phyloP scores from a whole-genome alignment of 169 alveolate genomes.

The Toxoplasma gondii region DNA sequence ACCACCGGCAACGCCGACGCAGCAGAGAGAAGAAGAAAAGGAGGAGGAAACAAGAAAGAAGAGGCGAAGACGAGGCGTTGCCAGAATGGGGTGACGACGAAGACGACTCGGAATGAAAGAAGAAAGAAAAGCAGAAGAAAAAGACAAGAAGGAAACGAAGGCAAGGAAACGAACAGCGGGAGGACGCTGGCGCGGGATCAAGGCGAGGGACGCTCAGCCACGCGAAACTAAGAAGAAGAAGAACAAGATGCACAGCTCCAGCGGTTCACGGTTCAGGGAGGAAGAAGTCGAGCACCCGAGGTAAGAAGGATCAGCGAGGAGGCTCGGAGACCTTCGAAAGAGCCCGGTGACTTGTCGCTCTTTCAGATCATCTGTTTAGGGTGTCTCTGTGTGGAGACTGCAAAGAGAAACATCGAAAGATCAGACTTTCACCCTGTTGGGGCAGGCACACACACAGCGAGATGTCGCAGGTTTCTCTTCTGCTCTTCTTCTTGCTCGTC shows the following conservation, averaged over 20 bases:
- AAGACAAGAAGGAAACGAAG: neutral
- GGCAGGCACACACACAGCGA: too few relatives aligned
- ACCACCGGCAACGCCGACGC: neutral
- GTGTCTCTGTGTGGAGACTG: too few relatives aligned
- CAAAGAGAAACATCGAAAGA: too few relatives aligned
- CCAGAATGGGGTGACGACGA: neutral
- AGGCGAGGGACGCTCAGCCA: neutral
- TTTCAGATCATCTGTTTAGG: too few relatives aligned
- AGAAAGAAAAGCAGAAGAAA: slow-evolving; percentile 1
- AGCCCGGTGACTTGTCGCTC: too few relatives aligned
- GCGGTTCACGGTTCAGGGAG: too few relatives aligned
- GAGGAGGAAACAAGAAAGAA: neutral
- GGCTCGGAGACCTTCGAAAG: too few relatives aligned
- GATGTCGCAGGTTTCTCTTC: too few relatives aligned
- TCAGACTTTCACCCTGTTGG: too few relatives aligned
- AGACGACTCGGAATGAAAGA: neutral
- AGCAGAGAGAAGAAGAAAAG: neutral
- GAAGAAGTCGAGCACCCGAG: too few relatives aligned
- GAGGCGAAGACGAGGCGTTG: neutral
- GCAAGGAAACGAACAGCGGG: neutral
- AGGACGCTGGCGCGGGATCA: neutral
- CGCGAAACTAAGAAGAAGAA: neutral
- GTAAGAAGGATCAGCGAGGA: too few relatives aligned
- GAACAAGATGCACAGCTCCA: neutral
- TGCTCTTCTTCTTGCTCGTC: too few relatives aligned